Evolutionary conservation across 768 basidiomycete species (phyloP), one percentile per base, ranked within the genome.

Genomic region (Pulveroboletus sp.): DNA sequence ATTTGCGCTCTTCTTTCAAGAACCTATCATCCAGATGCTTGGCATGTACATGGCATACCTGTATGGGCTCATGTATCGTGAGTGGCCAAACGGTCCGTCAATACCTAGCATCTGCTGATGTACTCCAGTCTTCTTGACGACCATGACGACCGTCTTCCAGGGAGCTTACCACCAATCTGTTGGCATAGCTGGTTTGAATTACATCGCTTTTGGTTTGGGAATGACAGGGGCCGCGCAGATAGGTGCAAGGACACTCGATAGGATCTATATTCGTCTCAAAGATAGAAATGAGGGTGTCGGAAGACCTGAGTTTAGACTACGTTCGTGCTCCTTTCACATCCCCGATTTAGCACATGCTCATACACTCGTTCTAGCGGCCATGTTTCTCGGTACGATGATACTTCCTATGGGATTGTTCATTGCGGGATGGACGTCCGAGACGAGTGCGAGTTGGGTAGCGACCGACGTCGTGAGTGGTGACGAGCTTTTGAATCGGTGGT

Each of bases 381-480:
- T 86, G 76, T 53, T 85, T 6, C 72, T 80, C 3, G 83, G 79
- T 0, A 77, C 80, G 0, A 54, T 85, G 17, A 11, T 81, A 3
- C 70, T 89, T 9, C 88, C 91, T 0, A 63, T 80, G 11, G 89
- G 88, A 0, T 67, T 90, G 11, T 66, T 92, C 18, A 71, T 91
- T 6, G 64, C 79, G 6, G 89, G 89, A 1, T 92, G 89, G 86
- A 71, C 79, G 0, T 81, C 83, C 5, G 69, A 85, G 55, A 57
- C 71, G 0, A 62, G 70, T 11, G 62, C 82, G 0, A 80, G 80
- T 51, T 93, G 89, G 89, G 80, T 90, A 42, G 82, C 71, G 0
- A 76, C 80, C 2, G 85, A 88, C 55, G 73, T 89, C 24, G 85
- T 84, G 54, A 51, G 79, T 39, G 5, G 26, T 47, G 41, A 21